These are phyloP conservation scores for Teratosphaeria pseudoeucalypti DNA, from an alignment of 2,329 filamentous ascomycete genomes.

Conservation along the genomic window DNA sequence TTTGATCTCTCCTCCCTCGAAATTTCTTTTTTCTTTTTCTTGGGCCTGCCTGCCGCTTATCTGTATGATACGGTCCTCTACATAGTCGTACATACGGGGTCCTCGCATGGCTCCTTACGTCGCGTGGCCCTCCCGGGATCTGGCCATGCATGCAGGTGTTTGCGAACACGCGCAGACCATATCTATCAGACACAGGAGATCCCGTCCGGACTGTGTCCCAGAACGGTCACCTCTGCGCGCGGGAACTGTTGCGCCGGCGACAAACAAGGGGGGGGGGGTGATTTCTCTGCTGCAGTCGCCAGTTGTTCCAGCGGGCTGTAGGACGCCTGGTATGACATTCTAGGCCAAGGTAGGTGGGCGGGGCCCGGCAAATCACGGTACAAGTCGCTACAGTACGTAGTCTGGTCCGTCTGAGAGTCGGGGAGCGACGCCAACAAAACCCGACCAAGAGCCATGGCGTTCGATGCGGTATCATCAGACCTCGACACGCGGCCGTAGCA, in stretches of 20 bases:
- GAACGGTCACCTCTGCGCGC: neutral
- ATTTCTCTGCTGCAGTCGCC: neutral
- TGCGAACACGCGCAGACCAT: neutral
- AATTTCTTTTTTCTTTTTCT: neutral
- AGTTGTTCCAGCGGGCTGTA: neutral
- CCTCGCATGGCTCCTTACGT: neutral
- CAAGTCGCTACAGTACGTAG: neutral
- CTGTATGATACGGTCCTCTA: neutral
- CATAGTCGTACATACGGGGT: too few species aligned
- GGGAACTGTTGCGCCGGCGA: neutral
- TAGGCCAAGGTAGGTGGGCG: neutral
- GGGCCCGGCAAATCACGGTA: neutral
- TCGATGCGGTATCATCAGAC: neutral
- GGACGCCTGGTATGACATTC: neutral
- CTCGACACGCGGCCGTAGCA: too few species aligned
- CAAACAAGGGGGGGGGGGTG: neutral
- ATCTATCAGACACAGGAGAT: neutral
- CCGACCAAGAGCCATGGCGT: neutral
- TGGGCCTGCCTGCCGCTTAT: neutral
- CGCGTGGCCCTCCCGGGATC: neutral
- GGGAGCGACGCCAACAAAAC: too few species aligned
- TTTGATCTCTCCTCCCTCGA: neutral
- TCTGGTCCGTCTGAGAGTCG: neutral
- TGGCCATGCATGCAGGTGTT: neutral
- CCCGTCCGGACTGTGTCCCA: neutral